These are phyloP conservation scores for Hyphodiscus sp. DNA, from an alignment of 2,329 filamentous ascomycete genomes.

Conservation along the genomic window DNA sequence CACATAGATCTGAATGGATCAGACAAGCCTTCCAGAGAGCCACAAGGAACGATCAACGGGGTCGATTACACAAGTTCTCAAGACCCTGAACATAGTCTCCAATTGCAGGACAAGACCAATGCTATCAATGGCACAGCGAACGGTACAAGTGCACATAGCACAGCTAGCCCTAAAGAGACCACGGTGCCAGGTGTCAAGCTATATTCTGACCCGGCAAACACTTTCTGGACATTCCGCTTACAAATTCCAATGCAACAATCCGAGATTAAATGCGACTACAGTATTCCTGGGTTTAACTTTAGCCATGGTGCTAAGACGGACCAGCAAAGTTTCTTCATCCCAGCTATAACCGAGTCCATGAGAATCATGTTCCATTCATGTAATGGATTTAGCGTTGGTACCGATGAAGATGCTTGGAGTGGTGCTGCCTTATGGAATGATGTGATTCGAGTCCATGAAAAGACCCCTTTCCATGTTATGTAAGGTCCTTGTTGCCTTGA, in stretches of 20 bases:
- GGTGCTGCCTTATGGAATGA: constrained; percentile 95
- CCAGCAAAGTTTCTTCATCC: constrained; percentile 75
- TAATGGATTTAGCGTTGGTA: constrained; percentile 90
- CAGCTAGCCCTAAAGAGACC: constrained; percentile 16
- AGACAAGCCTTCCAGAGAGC: constrained; percentile 10
- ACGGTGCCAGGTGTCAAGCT: constrained; percentile 51
- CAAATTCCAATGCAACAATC: constrained; percentile 63
- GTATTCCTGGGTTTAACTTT: constrained; percentile 59
- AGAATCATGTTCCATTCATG: constrained; percentile 98
- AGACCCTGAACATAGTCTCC: not conserved
- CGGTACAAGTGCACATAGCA: not conserved
- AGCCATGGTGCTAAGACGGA: constrained; percentile 48
- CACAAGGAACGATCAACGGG: constrained; percentile 26
- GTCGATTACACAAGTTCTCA: constrained; percentile 28
- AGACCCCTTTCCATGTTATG: constrained; percentile 87
- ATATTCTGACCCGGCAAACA: constrained; percentile 61
- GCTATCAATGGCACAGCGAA: not conserved
- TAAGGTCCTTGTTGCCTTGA: constrained; percentile 40
- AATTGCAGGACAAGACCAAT: not conserved
- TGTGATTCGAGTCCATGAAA: constrained; percentile 74
- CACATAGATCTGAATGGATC: not conserved
- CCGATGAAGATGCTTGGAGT: constrained; percentile 78
- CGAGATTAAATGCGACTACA: constrained; percentile 76
- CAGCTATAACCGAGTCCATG: constrained; percentile 79
- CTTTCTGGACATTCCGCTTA: constrained; percentile 90